Base-by-base conservation (phyloP, 148 eudicot genomes). In the Tetragonia tetragonoides region DNA sequence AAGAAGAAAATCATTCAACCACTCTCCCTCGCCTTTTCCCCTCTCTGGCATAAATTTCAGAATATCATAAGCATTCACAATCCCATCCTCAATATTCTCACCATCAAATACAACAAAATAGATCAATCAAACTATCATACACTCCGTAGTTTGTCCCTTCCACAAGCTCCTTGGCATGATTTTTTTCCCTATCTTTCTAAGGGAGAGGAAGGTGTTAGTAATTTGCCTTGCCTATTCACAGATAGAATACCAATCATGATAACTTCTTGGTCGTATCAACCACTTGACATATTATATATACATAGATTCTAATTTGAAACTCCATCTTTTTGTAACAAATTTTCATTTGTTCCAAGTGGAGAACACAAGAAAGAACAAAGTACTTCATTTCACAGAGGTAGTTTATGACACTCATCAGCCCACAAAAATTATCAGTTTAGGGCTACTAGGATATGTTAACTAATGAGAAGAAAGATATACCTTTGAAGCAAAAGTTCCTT, bases 401-500 rank as follows among this genome's bases (percentile, higher is more conserved):
- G 28, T 49, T 46, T 72, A 37, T 6, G 41, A 23, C 24, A 65
- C 66, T 18, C 21, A 42, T 2, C 38, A 65, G 20, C 23, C 47
- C 8, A 14, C 17, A 2, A 39, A 28, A 54, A 10, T 5, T 47
- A 20, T 40, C 37, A 51, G 34, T 71, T 51, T 10, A 42, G 38
- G 66, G 46, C 7, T 8, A 11, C 17, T n/a, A 10, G 39, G 3
- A 73, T 4, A 70, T 61, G 62, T 66, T 49, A 69, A 17, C 44
- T 41, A 16, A 51, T n/a, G 39, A 39, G 63, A 79, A 24, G 62
- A 34, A 0, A 57, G 40, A 39, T 69, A 41, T 81, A 95, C 99
- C 97, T 95, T 95, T 61, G 99, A 95, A 69, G 99, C 99, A 84
- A 95, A 95, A 71, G 98, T 95, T 78, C 93, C 98, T 79, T 95